phyloP scores from a whole-genome alignment of 2,329 filamentous ascomycete genomes.

The Pezicula neosporulosa region DNA sequence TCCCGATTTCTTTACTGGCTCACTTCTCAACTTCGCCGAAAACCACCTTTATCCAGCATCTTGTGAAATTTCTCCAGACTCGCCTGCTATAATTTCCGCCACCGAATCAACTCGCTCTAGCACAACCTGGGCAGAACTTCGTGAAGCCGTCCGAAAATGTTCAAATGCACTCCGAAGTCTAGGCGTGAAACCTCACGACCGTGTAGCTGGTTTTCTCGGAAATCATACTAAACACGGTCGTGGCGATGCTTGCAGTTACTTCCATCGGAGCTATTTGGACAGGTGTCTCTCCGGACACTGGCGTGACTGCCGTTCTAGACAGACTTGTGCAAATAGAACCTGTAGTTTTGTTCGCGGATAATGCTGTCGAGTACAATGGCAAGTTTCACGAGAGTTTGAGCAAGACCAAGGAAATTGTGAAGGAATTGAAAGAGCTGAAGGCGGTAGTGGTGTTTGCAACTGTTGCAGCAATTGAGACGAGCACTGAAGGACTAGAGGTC shows the following conservation, averaged over 20 bases:
- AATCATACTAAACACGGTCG: conserved; percentile 85
- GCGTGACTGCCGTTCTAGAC: conserved; percentile 87
- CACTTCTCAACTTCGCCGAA: conserved; percentile 87
- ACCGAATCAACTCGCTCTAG: conserved; percentile 63
- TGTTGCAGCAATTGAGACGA: conserved; percentile 36
- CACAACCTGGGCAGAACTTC: conserved; percentile 75
- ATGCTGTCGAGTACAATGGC: conserved; percentile 86
- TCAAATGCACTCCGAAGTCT: conserved; percentile 65
- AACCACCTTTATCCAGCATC: conserved; percentile 81
- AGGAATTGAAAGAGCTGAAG: conserved; percentile 58
- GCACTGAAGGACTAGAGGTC: conserved; percentile 12
- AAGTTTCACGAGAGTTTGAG: conserved; percentile 77
- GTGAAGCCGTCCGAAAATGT: conserved; percentile 73
- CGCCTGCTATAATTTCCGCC: conserved; percentile 71
- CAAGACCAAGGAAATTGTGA: conserved; percentile 77
- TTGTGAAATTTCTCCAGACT: conserved; percentile 50
- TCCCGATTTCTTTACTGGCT: conserved; percentile 78
- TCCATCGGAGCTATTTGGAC: conserved; percentile 90
- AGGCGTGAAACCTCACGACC: conserved; percentile 54
- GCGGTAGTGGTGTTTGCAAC: conserved; percentile 74
- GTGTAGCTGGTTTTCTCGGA: conserved; percentile 74
- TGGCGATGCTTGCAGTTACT: conserved; percentile 82
- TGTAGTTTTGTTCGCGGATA: conserved; percentile 80
- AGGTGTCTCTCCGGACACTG: conserved; percentile 87
- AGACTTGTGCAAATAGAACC: conserved; percentile 83